phyloP scores from a whole-genome alignment of 345 rosid genomes.

The Gossypium thurberi region DNA sequence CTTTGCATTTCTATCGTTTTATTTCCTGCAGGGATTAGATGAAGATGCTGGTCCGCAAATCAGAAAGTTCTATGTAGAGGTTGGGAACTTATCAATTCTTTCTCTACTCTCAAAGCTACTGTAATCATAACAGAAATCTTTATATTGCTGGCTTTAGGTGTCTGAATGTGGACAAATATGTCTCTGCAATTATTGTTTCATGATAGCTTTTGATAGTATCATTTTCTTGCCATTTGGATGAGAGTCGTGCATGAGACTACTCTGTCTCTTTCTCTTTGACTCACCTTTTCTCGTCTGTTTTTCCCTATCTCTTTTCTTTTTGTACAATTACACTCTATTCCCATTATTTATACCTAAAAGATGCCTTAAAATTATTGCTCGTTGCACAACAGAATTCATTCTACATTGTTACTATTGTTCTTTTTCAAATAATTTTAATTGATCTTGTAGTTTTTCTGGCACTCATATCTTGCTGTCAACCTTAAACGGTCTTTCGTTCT shows the following conservation, averaged over 20 bases:
- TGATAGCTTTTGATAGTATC: not conserved
- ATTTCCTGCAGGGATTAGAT: slow-evolving; percentile 65
- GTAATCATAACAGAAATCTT: not conserved
- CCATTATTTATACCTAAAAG: not conserved
- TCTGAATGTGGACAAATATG: not conserved
- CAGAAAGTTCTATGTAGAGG: slow-evolving; percentile 84
- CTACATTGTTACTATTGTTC: not conserved
- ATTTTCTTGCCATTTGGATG: not conserved
- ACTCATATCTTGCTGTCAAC: not conserved
- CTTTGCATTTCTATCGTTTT: slow-evolving; percentile 12
- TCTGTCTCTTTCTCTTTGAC: not conserved
- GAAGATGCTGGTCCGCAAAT: slow-evolving; percentile 77
- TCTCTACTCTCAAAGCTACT: not conserved
- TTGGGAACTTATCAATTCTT: slow-evolving; percentile 21
- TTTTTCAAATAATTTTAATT: not conserved
- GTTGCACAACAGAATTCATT: not conserved
- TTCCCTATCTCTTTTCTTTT: not conserved
- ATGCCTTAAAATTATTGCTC: not conserved
- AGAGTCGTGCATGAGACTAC: not conserved
- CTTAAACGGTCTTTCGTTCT: not conserved
- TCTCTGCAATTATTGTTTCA: not conserved
- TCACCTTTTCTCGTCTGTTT: not conserved
- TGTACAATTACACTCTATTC: not conserved
- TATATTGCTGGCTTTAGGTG: slow-evolving; percentile 4
- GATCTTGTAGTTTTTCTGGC: not conserved